Conservation (phyloP, 2,329 filamentous ascomycete genomes). For the Exophiala viscosa region DNA sequence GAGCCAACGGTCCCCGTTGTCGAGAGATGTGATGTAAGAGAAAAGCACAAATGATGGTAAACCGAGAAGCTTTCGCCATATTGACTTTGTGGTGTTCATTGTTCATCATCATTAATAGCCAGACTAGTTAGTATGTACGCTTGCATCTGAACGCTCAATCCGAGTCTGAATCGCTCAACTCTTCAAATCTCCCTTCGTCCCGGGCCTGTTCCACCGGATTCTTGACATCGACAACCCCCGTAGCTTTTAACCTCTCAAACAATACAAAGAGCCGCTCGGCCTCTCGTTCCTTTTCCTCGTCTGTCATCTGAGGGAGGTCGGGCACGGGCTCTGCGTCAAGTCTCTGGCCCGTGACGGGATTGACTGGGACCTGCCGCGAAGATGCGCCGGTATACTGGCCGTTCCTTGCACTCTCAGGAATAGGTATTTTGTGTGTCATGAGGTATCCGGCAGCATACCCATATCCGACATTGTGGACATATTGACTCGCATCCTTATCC, state of each 20-base stretch:
- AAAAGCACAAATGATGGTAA: too few relatives aligned
- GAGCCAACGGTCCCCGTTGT: too few relatives aligned
- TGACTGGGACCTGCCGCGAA: constrained; percentile 50
- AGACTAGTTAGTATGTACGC: too few relatives aligned
- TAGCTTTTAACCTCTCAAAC: constrained; percentile 79
- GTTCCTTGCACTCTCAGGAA: constrained; percentile 65
- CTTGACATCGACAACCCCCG: constrained; percentile 70
- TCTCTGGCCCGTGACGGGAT: constrained; percentile 84
- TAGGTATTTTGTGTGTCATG: constrained; percentile 73
- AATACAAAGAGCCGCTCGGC: constrained; percentile 85
- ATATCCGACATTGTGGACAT: constrained; percentile 90
- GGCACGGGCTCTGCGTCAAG: constrained; percentile 50
- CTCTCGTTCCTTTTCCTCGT: constrained; percentile 88
- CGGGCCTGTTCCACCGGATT: constrained; percentile 72
- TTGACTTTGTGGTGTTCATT: too few relatives aligned
- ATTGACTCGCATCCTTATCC: constrained; percentile 70
- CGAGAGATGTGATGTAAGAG: too few relatives aligned
- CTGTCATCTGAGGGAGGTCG: constrained; percentile 71
- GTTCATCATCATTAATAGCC: too few relatives aligned
- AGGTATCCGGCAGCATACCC: constrained; percentile 90
- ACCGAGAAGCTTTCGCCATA: too few relatives aligned
- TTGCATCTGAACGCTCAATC: too few relatives aligned
- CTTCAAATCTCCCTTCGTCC: constrained; percentile 65
- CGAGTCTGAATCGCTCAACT: constrained; percentile 24
- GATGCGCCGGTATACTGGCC: constrained; percentile 30